These are phyloP conservation scores for Colletotrichum lupini DNA, from an alignment of 2,329 filamentous ascomycete species.

Conservation along the genomic window DNA sequence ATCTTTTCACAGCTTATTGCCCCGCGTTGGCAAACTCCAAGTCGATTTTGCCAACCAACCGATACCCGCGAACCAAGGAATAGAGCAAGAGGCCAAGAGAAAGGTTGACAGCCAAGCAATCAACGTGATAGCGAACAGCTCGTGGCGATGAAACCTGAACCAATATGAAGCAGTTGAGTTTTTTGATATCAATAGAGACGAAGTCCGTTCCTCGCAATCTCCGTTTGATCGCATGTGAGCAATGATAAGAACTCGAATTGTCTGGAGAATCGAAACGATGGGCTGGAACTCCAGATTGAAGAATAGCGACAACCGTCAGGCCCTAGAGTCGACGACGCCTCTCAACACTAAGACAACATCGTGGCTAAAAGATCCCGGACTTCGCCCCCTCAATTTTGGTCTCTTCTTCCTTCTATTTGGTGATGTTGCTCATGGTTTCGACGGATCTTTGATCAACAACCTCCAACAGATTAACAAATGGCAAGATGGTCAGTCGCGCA, in stretches of 20 bases:
- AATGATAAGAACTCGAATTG: too few species aligned
- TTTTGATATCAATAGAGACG: too few species aligned
- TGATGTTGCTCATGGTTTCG: conserved; percentile 58
- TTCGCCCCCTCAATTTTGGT: conserved; percentile 26
- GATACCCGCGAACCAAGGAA: background rate
- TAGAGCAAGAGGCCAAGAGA: background rate
- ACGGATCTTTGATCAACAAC: conserved; percentile 62
- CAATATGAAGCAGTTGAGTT: too few species aligned
- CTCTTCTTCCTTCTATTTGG: conserved; percentile 48
- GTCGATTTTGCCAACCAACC: conserved; percentile 16
- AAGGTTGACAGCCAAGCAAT: conserved; percentile 2
- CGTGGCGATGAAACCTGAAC: too few species aligned
- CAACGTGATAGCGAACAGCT: background rate
- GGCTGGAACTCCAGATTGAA: conserved; percentile 19
- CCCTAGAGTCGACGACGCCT: conserved; percentile 28
- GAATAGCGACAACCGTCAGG: conserved; percentile 21
- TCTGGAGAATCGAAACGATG: background rate
- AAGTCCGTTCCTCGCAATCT: too few species aligned
- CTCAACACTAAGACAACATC: conserved; percentile 15
- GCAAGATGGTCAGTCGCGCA: conserved; percentile 44
- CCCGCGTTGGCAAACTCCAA: background rate
- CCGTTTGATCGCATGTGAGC: too few species aligned
- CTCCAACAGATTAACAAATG: conserved; percentile 56
- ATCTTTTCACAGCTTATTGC: background rate
- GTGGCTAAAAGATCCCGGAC: conserved; percentile 20